Conservation (phyloP, 345 rosid genomes). For the Salix koriyanagi region DNA sequence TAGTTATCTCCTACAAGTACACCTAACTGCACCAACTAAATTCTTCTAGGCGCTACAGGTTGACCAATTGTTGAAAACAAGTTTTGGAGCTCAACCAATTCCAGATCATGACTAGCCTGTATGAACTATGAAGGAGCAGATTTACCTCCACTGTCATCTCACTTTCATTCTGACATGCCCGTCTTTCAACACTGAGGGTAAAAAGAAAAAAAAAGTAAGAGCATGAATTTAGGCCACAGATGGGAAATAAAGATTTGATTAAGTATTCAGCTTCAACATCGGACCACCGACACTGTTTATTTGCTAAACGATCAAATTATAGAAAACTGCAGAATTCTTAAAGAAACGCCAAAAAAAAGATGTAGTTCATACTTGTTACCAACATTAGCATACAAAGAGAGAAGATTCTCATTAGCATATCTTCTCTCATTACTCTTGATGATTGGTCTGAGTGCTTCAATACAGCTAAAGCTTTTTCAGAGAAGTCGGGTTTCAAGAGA, state of each 20-base stretch:
- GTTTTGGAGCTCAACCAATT: background rate
- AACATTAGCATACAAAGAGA: background rate
- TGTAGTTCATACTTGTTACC: background rate
- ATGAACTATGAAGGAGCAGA: background rate
- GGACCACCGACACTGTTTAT: background rate
- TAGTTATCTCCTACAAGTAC: background rate
- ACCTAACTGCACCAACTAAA: background rate
- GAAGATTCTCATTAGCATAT: background rate
- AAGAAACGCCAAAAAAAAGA: background rate
- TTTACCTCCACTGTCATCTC: background rate
- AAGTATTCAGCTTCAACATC: background rate
- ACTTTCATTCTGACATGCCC: background rate
- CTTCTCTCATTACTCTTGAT: background rate
- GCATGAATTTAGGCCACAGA: background rate
- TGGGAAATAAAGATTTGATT: background rate
- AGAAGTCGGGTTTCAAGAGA: background rate
- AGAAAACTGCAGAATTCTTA: background rate
- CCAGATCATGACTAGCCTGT: background rate
- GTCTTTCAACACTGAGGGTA: background rate
- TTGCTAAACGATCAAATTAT: slow-evolving; percentile 6
- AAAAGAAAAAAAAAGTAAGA: too few species aligned
- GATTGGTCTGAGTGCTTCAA: background rate
- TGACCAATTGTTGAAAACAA: background rate
- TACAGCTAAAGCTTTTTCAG: background rate
- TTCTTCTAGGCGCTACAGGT: background rate